These are phyloP conservation scores for Sugiyamaella japonica DNA, from an alignment of 1,139 yeast genomes.

Conservation along the genomic window DNA sequence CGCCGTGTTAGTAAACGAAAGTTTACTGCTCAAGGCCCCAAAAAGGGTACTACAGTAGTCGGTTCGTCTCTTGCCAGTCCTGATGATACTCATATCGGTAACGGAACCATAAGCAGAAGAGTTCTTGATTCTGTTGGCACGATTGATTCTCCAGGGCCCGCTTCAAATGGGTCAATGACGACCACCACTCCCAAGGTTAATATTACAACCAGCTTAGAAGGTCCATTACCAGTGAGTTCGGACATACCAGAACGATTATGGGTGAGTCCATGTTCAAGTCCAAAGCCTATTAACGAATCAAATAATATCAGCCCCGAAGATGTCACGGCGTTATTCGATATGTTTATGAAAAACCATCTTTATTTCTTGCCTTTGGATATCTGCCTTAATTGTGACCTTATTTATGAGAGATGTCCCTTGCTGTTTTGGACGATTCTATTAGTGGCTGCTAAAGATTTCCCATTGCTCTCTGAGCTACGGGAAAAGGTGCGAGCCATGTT, in stretches of 20 bases:
- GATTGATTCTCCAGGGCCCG: not conserved
- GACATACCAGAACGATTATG: conserved; percentile 14
- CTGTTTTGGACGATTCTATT: conserved; percentile 18
- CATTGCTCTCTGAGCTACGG: conserved; percentile 7
- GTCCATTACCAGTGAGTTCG: not conserved
- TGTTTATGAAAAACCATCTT: conserved; percentile 13
- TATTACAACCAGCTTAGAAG: too few species aligned
- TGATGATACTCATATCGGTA: not conserved
- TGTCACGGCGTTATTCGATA: conserved; percentile 13
- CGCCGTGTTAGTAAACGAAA: conserved; percentile 11
- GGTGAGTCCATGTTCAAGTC: conserved; percentile 10
- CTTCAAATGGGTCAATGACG: conserved; percentile 6
- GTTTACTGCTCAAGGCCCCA: not conserved
- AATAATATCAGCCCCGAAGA: conserved; percentile 7
- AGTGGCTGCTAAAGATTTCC: conserved; percentile 16
- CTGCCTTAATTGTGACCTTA: conserved; percentile 15
- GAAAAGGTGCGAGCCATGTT: conserved; percentile 3
- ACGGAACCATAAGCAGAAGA: not conserved
- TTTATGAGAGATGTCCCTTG: conserved; percentile 15
- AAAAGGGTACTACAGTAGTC: not conserved
- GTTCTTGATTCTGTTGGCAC: not conserved
- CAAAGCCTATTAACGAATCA: not conserved
- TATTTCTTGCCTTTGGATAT: conserved; percentile 17
- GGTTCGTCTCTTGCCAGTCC: not conserved
- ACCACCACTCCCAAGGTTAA: not conserved